Conservation (phyloP, 305 asterid species). For the Stenogyne calaminthoides region DNA sequence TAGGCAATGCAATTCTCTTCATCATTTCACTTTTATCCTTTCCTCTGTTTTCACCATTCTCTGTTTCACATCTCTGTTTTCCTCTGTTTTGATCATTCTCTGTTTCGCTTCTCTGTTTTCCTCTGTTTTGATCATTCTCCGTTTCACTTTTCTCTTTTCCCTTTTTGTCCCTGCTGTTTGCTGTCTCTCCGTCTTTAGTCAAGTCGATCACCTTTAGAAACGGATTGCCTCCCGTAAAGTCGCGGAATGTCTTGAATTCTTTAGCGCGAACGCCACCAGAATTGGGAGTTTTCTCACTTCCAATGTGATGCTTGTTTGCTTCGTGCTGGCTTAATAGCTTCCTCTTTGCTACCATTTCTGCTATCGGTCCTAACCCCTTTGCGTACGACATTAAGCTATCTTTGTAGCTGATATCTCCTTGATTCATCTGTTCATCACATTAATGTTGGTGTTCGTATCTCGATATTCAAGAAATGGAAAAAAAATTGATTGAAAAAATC, state of each 20-base stretch:
- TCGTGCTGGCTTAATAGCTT: conserved; percentile 43
- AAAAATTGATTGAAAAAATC: background rate
- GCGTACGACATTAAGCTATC: conserved; percentile 60
- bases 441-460: background rate
- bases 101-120: background rate
- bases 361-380: conserved; percentile 73
- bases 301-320: background rate
- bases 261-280: background rate
- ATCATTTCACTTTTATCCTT: conserved; percentile 2
- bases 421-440: conserved; percentile 35
- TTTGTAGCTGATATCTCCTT: conserved; percentile 46
- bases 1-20: background rate
- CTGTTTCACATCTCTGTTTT: background rate
- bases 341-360: conserved; percentile 53
- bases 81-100: background rate
- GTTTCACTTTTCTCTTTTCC: background rate
- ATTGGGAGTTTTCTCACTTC: background rate
- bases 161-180: background rate
- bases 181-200: conserved; percentile 31
- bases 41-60: background rate
- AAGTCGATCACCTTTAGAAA: conserved; percentile 32
- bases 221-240: conserved; percentile 29
- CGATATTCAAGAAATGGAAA: background rate
- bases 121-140: background rate
- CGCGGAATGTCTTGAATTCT: conserved; percentile 36